These are phyloP conservation scores for Isatis tinctoria DNA, from an alignment of 345 rosid genomes.

Conservation along the genomic window DNA sequence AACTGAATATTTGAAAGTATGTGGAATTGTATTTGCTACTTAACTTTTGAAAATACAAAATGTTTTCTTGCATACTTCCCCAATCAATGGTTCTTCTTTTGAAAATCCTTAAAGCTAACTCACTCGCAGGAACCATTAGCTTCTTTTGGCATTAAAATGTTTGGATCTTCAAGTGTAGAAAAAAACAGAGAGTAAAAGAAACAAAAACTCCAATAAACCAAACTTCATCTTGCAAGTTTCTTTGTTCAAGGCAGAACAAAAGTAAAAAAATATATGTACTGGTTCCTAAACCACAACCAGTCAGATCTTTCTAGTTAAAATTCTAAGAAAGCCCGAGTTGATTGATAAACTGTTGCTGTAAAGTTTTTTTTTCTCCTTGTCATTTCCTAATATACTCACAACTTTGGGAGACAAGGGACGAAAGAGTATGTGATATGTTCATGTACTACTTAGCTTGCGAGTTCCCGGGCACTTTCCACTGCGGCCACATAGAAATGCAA, in stretches of 20 bases:
- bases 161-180: background rate
- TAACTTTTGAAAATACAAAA: no score
- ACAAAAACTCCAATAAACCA: background rate
- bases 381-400: background rate
- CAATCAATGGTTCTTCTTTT: background rate
- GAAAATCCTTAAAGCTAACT: background rate
- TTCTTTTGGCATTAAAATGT: background rate
- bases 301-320: background rate
- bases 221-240: background rate
- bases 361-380: background rate
- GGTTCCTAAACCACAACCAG: conserved; percentile 5
- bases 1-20: no score
- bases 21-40: no score
- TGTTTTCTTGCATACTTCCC: no score
- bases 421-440: background rate
- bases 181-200: background rate
- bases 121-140: background rate
- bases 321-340: background rate
- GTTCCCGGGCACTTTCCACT: conserved; percentile 5
- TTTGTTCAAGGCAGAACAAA: background rate
- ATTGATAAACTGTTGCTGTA: background rate
- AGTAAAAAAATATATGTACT: background rate
- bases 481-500: conserved; percentile 10
- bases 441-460: conserved; percentile 7
- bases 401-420: background rate